Base-by-base conservation (phyloP, 2,329 filamentous ascomycete genomes). In the Alternaria triticina region DNA sequence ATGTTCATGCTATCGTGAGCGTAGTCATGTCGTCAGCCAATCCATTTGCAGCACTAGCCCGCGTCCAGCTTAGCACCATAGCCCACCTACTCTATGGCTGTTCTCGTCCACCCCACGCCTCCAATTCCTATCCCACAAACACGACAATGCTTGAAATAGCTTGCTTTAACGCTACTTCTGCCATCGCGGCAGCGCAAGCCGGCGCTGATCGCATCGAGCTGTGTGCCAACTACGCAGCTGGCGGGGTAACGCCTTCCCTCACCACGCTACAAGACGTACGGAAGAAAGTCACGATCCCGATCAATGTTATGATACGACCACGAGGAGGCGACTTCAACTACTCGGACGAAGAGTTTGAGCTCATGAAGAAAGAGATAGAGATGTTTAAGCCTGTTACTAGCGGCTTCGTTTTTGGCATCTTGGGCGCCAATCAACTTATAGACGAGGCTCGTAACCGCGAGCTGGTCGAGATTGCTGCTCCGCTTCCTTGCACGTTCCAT, bases 291-390 rank as follows among this genome's bases (percentile, higher is more conserved):
- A 44, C 40, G 1, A 79, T 82, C 47, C 84, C 85, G 0, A 76
- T 87, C 17, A 82, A 84, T 64, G 77, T 85, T 30, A 87, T 88
- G 85, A 83, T 87, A 59, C 81, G 86, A 1, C 84, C 86, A 0
- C 81, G 84, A 9, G 78, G 79, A 1, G 80, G 82, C 0, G 60
- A 81, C 59, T 87, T 87, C 65, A 62, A 68, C 8, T 87, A 87
- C 61, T 73, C 75, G 0, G 54, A 74, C 0, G 28, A 59, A 0
- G 84, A 87, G 23, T 82, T 83, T 25, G 67, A 75, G 3, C 23
- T 59, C 6, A 87, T 88, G 85, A 79, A 80, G 40, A 45, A 58
- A 0, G 77, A 79, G 0, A 78, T 87, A 4, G 17, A 64, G 7
- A 36, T 23, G 0, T 80, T 85, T 61, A 80, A 79, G 23, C 64